phyloP scores from a whole-genome alignment of 2,329 filamentous ascomycete species.

The Aspergillus hortae region DNA sequence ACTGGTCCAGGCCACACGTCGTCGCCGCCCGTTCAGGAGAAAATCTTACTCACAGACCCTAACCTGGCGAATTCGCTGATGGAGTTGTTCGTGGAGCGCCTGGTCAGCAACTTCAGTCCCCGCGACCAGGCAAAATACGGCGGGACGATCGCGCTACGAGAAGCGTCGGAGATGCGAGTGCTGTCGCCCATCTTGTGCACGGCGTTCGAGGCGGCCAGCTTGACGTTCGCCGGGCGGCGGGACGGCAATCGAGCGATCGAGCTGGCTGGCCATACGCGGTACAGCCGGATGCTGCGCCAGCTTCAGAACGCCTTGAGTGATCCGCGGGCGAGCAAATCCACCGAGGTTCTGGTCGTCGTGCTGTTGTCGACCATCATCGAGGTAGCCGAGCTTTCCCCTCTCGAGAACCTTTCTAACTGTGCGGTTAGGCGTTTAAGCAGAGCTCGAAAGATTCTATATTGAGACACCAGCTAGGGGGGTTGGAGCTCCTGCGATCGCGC shows the following conservation, averaged over 20 bases:
- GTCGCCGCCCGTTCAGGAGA: slow-evolving; percentile 6
- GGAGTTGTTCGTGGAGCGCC: slow-evolving; percentile 22
- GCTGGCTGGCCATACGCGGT: slow-evolving; percentile 18
- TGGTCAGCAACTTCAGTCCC: slow-evolving; percentile 23
- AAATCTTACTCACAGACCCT: slow-evolving; percentile 13
- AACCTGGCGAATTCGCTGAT: slow-evolving; percentile 15
- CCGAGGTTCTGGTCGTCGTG: slow-evolving; percentile 21
- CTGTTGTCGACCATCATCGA: slow-evolving; percentile 24
- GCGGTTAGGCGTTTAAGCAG: slow-evolving; percentile 22
- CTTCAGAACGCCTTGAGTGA: slow-evolving; percentile 19
- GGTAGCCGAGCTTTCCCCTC: slow-evolving; percentile 6
- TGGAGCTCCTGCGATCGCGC: slow-evolving; percentile 18
- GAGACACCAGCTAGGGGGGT: slow-evolving; percentile 22
- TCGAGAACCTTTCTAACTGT: not conserved
- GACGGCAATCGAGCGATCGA: slow-evolving; percentile 17
- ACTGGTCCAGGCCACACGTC: not conserved
- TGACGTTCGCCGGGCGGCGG: slow-evolving; percentile 21
- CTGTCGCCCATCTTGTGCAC: slow-evolving; percentile 21
- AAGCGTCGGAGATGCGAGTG: slow-evolving; percentile 21
- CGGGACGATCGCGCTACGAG: slow-evolving; percentile 20
- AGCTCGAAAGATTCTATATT: slow-evolving; percentile 22
- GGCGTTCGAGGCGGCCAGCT: slow-evolving; percentile 22
- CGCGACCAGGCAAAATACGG: slow-evolving; percentile 9
- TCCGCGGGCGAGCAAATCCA: slow-evolving; percentile 16
- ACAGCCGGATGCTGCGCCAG: slow-evolving; percentile 14